These are phyloP conservation scores for Vanrija sp. DNA, from an alignment of 1,284 basidiomycete species.

Conservation along the genomic window DNA sequence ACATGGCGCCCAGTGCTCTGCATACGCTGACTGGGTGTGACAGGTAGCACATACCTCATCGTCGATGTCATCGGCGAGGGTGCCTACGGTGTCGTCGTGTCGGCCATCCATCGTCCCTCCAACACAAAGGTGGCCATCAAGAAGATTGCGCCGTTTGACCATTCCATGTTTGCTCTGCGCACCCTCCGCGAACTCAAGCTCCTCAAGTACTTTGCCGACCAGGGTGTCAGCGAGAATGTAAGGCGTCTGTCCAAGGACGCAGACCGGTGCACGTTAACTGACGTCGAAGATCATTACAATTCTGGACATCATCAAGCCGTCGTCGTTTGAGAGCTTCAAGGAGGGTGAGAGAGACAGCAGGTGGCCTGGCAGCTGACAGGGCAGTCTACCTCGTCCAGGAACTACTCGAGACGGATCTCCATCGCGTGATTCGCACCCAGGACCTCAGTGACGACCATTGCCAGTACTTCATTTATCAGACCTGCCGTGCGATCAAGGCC, in stretches of 20 bases:
- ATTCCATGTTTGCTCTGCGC: slow-evolving; percentile 83
- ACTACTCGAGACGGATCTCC: slow-evolving; percentile 71
- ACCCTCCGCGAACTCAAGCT: slow-evolving; percentile 83
- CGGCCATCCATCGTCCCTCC: slow-evolving; percentile 73
- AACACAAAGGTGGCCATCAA: slow-evolving; percentile 81
- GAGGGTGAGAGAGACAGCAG: slow-evolving; percentile 55
- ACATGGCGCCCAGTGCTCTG: slow-evolving; percentile 6
- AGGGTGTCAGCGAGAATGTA: slow-evolving; percentile 88
- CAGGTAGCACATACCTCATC: slow-evolving; percentile 67
- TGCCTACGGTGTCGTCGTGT: slow-evolving; percentile 70
- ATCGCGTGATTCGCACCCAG: slow-evolving; percentile 70
- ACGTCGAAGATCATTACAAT: slow-evolving; percentile 82
- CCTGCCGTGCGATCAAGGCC: slow-evolving; percentile 87
- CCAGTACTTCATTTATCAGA: slow-evolving; percentile 56
- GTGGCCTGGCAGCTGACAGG: background rate
- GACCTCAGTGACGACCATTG: slow-evolving; percentile 85
- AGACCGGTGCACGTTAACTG: background rate
- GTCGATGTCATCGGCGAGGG: slow-evolving; percentile 91
- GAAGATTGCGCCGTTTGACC: slow-evolving; percentile 88
- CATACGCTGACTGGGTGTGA: background rate
- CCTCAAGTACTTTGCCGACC: slow-evolving; percentile 83
- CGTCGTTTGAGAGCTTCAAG: slow-evolving; percentile 83
- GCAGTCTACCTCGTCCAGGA: slow-evolving; percentile 64
- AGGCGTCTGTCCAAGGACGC: slow-evolving; percentile 27
- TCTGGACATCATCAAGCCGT: slow-evolving; percentile 87